Conservation (phyloP, 2,329 filamentous ascomycete species). For the Helotiales sp. region DNA sequence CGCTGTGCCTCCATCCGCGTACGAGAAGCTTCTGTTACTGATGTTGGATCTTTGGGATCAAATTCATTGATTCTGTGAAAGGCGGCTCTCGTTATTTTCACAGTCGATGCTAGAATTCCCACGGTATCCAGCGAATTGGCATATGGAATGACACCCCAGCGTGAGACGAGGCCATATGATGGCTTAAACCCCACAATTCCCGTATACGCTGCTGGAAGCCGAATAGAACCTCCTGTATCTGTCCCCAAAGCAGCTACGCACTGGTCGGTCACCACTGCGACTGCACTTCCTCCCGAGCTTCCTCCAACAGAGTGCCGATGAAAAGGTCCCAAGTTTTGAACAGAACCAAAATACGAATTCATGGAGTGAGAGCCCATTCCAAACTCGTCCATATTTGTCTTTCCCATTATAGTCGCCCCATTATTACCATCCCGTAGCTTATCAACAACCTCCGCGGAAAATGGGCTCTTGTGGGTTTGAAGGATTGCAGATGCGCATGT, state of each 20-base stretch:
- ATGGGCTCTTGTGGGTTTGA: conserved; percentile 72
- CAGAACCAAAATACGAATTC: conserved; percentile 69
- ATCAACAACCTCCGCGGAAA: conserved; percentile 79
- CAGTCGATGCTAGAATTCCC: conserved; percentile 60
- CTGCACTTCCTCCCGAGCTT: conserved; percentile 91
- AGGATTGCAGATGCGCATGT: conserved; percentile 85
- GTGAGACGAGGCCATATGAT: conserved; percentile 70
- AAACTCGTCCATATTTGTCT: conserved; percentile 95
- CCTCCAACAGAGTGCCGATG: conserved; percentile 71
- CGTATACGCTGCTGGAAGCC: conserved; percentile 74
- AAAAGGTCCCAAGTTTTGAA: conserved; percentile 45
- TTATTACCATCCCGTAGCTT: conserved; percentile 68
- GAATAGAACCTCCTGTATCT: conserved; percentile 78
- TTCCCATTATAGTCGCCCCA: conserved; percentile 61
- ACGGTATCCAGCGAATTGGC: conserved; percentile 78
- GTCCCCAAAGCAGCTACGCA: conserved; percentile 77
- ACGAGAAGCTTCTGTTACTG: conserved; percentile 54
- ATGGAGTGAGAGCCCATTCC: conserved; percentile 89
- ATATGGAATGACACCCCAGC: conserved; percentile 74
- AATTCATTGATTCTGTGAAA: conserved; percentile 18
- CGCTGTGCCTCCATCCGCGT: conserved; percentile 21
- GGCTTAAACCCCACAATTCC: conserved; percentile 74
- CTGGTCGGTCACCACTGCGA: conserved; percentile 71
- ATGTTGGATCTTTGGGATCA: conserved; percentile 55
- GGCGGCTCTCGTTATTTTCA: conserved; percentile 45